phyloP scores from a whole-genome alignment of 805 yeast genomes.

The Kodamaea hsintzibuensis region DNA sequence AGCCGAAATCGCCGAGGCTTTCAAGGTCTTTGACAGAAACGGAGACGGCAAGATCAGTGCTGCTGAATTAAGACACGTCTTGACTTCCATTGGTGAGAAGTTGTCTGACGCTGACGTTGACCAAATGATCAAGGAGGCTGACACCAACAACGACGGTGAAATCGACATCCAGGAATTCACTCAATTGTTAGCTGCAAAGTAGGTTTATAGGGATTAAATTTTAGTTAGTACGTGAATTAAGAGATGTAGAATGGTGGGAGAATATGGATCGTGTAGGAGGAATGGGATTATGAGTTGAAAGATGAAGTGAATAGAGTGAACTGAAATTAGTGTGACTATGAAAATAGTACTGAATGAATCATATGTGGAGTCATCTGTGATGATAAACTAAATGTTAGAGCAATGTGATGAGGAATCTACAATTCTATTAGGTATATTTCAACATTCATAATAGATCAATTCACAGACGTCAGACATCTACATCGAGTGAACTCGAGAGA shows the following conservation, averaged over 20 bases:
- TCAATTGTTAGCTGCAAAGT: conserved; percentile 78
- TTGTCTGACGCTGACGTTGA: conserved; percentile 95
- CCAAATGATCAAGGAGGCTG: conserved; percentile 96
- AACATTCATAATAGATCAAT: too few relatives aligned
- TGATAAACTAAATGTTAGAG: too few relatives aligned
- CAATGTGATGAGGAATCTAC: too few relatives aligned
- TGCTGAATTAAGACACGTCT: conserved; percentile 93
- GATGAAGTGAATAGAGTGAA: too few relatives aligned
- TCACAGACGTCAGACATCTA: too few relatives aligned
- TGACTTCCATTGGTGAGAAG: conserved; percentile 97
- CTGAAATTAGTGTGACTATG: too few relatives aligned
- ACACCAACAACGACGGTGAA: conserved; percentile 93
- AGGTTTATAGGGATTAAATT: conserved; percentile 15
- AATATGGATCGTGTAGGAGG: not conserved
- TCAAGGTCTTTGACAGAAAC: conserved; percentile 94
- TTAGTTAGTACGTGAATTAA: not conserved
- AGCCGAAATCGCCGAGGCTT: conserved; percentile 96
- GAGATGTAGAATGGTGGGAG: not conserved
- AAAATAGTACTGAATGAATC: too few relatives aligned
- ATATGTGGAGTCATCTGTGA: too few relatives aligned
- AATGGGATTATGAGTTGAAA: too few relatives aligned
- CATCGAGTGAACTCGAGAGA: too few relatives aligned
- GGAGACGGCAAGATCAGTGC: conserved; percentile 97
- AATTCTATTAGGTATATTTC: too few relatives aligned
- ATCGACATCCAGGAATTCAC: conserved; percentile 97